Base-by-base conservation (phyloP, 306 rosid genomes). In the Cicer yamashitae region DNA sequence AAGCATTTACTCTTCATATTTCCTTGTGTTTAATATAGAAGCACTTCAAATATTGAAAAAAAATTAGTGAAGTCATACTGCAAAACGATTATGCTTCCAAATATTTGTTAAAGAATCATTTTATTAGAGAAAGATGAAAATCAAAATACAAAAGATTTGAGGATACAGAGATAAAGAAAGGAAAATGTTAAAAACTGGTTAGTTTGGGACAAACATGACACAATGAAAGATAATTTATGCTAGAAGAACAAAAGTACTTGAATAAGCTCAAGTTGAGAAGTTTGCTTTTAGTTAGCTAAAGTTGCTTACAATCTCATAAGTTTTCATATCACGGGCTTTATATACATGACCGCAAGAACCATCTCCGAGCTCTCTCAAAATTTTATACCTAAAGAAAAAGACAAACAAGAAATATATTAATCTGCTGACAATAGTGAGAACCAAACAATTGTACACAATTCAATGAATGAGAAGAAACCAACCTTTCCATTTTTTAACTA, bases 341-440 rank as follows among this genome's bases (percentile, higher is more conserved):
- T 91, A 91, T 74, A 91, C 97, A 87, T 87, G 86, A 67, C 97
- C 96, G 45, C 97, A 91, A 52, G 97, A 89, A 62, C 97, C 97
- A 84, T 91, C 91, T 70, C 97, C 97, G 72, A 89, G 96, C 86
- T 91, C 96, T 74, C 78, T 87, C 93, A 89, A 87, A 86, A 88
- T 80, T 84, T 84, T 88, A 67, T 91, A 91, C 64, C 97, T 91
- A 39, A 72, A 70, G 17, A 30, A 50, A 53, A 80, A 57, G 50
- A 56, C 41, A 73, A 9, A 54, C n/a, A 37, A 62, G 10, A 56
- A 67, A 71, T 50, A 45, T 61, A 43, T 53, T 63, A 68, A 63
- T 37, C 67, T 18, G 56, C 51, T 6, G 50, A 63, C 67, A 67
- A 15, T 79, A 82, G 57, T 45, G 73, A 85, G 44, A 76, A 15